These are phyloP conservation scores for Pythium aristosporum DNA, from an alignment of 352 stramenopile genomes.

Conservation along the genomic window DNA sequence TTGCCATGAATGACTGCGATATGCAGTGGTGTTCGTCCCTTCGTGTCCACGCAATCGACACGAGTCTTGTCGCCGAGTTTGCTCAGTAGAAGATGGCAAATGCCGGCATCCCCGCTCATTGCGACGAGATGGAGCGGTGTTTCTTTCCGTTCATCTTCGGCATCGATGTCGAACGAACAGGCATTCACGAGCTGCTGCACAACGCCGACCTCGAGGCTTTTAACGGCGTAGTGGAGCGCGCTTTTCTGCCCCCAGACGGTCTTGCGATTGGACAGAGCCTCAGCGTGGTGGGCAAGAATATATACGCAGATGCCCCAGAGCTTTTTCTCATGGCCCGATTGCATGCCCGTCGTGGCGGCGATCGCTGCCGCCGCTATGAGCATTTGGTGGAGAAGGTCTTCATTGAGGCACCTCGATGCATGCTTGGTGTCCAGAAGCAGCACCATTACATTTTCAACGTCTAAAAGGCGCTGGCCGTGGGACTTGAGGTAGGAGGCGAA, in stretches of 20 bases:
- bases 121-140: conserved; percentile 56
- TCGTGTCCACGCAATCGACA: conserved; percentile 35
- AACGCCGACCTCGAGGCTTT: conserved; percentile 33
- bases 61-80: conserved; percentile 17
- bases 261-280: conserved; percentile 31
- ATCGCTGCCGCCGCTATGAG: conserved; percentile 35
- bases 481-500: conserved; percentile 38
- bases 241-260: conserved; percentile 40
- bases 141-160: conserved; percentile 40
- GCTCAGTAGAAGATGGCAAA: conserved; percentile 43
- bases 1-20: conserved; percentile 47
- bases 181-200: conserved; percentile 39
- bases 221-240: conserved; percentile 53
- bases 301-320: conserved; percentile 46
- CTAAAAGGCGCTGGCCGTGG: conserved; percentile 33
- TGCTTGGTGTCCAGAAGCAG: conserved; percentile 35
- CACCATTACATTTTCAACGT: conserved; percentile 47
- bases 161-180: conserved; percentile 43
- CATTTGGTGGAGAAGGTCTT: conserved; percentile 45
- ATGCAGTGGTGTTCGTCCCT: conserved; percentile 48
- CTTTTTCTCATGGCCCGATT: conserved; percentile 30
- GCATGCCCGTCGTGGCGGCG: conserved; percentile 36
- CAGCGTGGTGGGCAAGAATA: conserved; percentile 37
- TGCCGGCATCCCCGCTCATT: conserved; percentile 33
- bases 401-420: conserved; percentile 30